phyloP scores from a whole-genome alignment of 1,284 basidiomycete species.

The Afroboletus lepidellus region DNA sequence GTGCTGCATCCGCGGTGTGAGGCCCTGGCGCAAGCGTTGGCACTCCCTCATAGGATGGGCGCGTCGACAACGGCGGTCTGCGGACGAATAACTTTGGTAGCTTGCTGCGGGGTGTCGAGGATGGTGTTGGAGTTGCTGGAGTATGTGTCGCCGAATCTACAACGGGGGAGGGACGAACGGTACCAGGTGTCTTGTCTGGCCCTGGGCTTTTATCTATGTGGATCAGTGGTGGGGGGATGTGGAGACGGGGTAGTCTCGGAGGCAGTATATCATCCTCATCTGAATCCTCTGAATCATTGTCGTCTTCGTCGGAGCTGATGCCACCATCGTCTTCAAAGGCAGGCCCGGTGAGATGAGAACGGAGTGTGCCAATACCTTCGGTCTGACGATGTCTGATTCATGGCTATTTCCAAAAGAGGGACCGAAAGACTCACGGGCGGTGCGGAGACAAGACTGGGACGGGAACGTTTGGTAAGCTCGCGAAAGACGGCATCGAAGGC shows the following conservation, averaged over 20 bases:
- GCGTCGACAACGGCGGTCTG: constrained; percentile 33
- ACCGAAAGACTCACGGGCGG: constrained; percentile 59
- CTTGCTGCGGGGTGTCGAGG: constrained; percentile 18
- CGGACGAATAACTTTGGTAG: constrained; percentile 41
- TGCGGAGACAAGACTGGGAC: constrained; percentile 68
- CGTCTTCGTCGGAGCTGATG: constrained; percentile 59
- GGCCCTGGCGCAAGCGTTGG: constrained; percentile 17
- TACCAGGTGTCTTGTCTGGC: constrained; percentile 20
- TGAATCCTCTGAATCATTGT: constrained; percentile 35
- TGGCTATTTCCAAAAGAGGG: neutral
- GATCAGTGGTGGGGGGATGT: constrained; percentile 28
- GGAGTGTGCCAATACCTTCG: constrained; percentile 84
- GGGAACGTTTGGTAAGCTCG: constrained; percentile 63
- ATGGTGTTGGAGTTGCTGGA: constrained; percentile 22
- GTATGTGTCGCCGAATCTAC: constrained; percentile 10
- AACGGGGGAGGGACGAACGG: constrained; percentile 26
- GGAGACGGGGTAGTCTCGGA: constrained; percentile 28
- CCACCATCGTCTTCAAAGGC: constrained; percentile 79
- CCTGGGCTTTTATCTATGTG: constrained; percentile 18
- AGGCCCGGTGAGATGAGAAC: constrained; percentile 58
- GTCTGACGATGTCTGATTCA: constrained; percentile 50
- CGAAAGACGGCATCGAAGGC: constrained; percentile 59
- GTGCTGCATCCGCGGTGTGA: neutral
- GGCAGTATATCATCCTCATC: constrained; percentile 25
- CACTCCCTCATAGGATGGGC: constrained; percentile 30